phyloP scores from a whole-genome alignment of 2,329 filamentous ascomycete species.

The Helminthosporium solani region DNA sequence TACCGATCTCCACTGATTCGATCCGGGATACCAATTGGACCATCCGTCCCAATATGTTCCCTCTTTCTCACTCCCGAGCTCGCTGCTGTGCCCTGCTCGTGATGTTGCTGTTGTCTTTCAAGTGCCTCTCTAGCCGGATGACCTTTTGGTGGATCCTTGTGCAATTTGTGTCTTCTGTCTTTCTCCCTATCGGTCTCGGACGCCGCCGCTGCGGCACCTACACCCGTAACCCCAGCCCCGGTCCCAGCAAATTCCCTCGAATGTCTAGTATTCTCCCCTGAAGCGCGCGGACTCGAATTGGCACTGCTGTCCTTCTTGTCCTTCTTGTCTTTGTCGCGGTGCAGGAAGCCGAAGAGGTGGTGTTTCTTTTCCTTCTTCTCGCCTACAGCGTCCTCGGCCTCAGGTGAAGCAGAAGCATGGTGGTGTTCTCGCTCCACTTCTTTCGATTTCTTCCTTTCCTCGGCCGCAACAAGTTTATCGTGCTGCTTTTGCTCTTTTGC shows the following conservation, averaged over 20 bases:
- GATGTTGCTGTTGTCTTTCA: conserved; percentile 17
- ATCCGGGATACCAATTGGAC: too few species aligned
- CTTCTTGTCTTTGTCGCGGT: conserved; percentile 45
- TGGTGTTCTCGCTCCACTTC: conserved; percentile 19
- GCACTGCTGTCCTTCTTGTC: conserved; percentile 31
- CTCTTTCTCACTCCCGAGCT: too few species aligned
- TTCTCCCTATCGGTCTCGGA: conserved; percentile 15
- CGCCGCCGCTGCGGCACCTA: conserved; percentile 14
- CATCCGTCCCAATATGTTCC: too few species aligned
- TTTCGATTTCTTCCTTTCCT: conserved; percentile 28
- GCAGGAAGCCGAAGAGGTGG: conserved; percentile 42
- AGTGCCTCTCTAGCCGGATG: conserved; percentile 34
- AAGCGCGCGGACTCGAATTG: conserved; percentile 18
- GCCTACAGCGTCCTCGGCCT: conserved; percentile 19
- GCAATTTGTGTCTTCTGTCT: conserved; percentile 40
- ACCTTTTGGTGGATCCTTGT: conserved; percentile 45
- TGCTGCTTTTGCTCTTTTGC: conserved; percentile 24
- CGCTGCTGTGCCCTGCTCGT: too few species aligned
- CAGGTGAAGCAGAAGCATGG: too few species aligned
- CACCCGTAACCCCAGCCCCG: conserved; percentile 23
- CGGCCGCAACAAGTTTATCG: conserved; percentile 19
- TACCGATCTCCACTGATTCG: conserved; percentile 4
- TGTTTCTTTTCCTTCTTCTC: conserved; percentile 42
- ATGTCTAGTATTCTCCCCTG: conserved; percentile 22
- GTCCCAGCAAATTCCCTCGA: conserved; percentile 27